Conservation (phyloP, 176 grass and related monocot species). For the Rhynchospora tenuis region DNA sequence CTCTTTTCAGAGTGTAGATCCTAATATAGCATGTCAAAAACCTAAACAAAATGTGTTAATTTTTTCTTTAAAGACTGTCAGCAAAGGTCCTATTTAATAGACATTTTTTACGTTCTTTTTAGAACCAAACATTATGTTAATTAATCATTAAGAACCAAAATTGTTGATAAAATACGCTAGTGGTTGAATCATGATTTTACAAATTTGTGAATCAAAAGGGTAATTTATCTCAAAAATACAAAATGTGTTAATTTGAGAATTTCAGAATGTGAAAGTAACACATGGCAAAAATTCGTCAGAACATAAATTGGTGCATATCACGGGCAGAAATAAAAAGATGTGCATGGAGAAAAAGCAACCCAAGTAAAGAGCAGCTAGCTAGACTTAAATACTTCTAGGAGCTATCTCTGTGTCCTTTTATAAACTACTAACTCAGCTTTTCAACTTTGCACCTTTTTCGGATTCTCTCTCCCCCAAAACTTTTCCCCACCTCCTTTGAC, state of each 20-base stretch:
- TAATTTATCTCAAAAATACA: no score
- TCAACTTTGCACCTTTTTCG: conserved; percentile 5
- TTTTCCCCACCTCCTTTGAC: background rate
- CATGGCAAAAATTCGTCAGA: background rate
- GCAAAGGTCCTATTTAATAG: background rate
- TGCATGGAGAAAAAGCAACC: background rate
- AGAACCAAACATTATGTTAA: no score
- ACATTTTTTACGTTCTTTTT: background rate
- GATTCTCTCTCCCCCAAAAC: background rate
- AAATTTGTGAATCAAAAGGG: no score
- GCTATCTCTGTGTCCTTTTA: background rate
- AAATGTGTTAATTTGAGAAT: no score
- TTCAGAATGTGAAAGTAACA: background rate
- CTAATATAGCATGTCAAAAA: background rate
- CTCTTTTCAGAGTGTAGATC: background rate
- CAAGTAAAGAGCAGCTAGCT: background rate
- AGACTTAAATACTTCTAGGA: background rate
- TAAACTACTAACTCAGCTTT: background rate
- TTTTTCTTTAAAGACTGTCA: background rate
- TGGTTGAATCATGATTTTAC: no score
- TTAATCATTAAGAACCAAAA: no score
- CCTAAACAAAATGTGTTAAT: background rate
- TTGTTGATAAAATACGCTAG: no score
- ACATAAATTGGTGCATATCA: background rate
- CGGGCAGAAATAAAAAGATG: background rate